Conservation (phyloP, 441 rosid genomes). For the Pelargonium myrrhifolium region DNA sequence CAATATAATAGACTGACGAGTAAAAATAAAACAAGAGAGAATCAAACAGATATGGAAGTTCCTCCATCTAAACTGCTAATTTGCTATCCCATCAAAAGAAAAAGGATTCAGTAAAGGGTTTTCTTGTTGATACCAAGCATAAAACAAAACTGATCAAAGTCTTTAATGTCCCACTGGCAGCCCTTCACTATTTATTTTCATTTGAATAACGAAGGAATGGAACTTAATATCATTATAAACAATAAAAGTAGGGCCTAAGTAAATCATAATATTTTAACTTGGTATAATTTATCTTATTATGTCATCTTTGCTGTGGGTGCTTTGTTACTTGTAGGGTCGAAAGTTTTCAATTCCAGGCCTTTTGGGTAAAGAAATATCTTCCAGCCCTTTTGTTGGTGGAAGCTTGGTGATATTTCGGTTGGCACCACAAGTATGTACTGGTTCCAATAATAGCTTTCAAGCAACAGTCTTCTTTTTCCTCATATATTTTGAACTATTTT, state of each 20-base stretch:
- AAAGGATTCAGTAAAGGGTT: background rate
- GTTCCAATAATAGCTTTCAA: background rate
- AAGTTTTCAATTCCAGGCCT: constrained; percentile 88
- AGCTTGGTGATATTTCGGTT: constrained; percentile 74
- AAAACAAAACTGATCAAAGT: background rate
- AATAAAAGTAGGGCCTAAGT: no score
- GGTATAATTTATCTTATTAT: background rate
- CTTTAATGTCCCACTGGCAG: background rate
- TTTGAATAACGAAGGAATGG: no score
- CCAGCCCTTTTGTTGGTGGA: constrained; percentile 56
- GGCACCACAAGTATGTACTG: constrained; percentile 76
- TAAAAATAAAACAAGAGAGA: no score
- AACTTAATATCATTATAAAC: no score
- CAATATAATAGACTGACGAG: background rate
- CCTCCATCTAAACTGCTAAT: background rate
- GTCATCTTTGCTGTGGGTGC: background rate
- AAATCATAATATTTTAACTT: background rate
- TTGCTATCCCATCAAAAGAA: background rate
- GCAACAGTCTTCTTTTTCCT: background rate
- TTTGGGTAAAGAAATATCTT: constrained; percentile 49
- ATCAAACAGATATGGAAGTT: no score
- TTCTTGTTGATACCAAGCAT: background rate
- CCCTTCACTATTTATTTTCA: background rate
- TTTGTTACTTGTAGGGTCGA: constrained; percentile 47
- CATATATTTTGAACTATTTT: constrained; percentile 6